Conservation (phyloP, 108 stramenopile species). For the Cyclostephanos tholiformis region DNA sequence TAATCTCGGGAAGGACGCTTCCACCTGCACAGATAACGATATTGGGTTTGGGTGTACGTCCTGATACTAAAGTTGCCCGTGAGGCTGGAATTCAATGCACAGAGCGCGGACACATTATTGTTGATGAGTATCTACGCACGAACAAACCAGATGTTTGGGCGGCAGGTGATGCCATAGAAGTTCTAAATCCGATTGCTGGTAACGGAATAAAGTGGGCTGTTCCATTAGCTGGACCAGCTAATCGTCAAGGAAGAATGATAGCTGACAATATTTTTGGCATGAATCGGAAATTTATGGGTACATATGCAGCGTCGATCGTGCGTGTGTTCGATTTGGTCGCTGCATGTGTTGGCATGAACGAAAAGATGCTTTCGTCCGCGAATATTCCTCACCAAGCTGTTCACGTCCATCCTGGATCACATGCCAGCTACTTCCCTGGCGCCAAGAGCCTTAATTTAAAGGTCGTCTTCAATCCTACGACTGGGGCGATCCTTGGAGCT, state of each 20-base stretch:
- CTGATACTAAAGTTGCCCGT: conserved; percentile 60
- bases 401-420: conserved; percentile 69
- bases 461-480: conserved; percentile 54
- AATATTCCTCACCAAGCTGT: conserved; percentile 54
- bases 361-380: conserved; percentile 59
- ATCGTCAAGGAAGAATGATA: conserved; percentile 73
- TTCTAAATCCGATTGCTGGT: conserved; percentile 60
- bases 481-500: conserved; percentile 66
- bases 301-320: conserved; percentile 67
- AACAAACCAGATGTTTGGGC: conserved; percentile 62
- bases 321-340: conserved; percentile 62
- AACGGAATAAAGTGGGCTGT: conserved; percentile 60
- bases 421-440: conserved; percentile 70
- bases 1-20: conserved; percentile 56
- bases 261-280: conserved; percentile 69
- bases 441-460: conserved; percentile 67
- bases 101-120: conserved; percentile 57
- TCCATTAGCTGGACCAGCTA: conserved; percentile 75
- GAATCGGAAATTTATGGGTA: conserved; percentile 67
- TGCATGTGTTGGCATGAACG: conserved; percentile 72
- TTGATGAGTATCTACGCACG: conserved; percentile 61
- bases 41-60: conserved; percentile 67
- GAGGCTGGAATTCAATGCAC: conserved; percentile 66
- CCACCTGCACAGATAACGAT: conserved; percentile 70
- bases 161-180: conserved; percentile 69